Evolutionary conservation across 805 yeast genomes (phyloP), one percentile per base, ranked within the genome.

Genomic region (Martiniozyma abietophila): DNA sequence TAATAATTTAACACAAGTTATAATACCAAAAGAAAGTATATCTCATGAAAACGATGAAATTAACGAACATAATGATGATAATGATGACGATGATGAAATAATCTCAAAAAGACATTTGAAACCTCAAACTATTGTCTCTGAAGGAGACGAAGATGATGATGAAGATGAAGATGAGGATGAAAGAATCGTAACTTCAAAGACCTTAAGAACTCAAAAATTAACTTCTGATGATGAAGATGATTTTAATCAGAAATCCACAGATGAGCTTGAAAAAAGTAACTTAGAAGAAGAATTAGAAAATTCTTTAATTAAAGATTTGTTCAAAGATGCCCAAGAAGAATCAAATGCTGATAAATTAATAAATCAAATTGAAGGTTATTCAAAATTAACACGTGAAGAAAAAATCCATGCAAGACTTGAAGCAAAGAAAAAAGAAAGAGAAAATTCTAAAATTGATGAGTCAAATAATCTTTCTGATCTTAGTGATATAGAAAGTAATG

Each of bases 341-440:
- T 4, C 20, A 7, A 5, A 14, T 18, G 19, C 10, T 2, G 15
- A 34, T 5, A 27, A 23, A n/a, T 20, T 25, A 21, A 9, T 36
- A 11, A 22, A 29, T 9, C 16, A 18, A 10, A 45, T 44, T 34
- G 46, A 43, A 19, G 41, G 43, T 18, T 50, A 52, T 31, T 35
- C 47, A 9, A 31, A 28, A 10, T 39, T 54, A 43, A 42, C 51
- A 5, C 38, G 50, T 25, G 53, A 50, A 25, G 50, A 51, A 29
- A 49, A 49, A 29, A 54, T 53, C n/a, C 40, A 42, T 18, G 57
- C 59, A 4, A 43, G 58, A 33, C 30, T 31, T 20, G 24, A 29
- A 15, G 40, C 31, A 26, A 35, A 32, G 17, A 27, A 35, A 14
- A 32, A 30, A 25, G 12, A 26, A n/a, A 40, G 42, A 26, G 32